phyloP scores from a whole-genome alignment of 2,329 filamentous ascomycete genomes.

The Drechslerella dactyloides region DNA sequence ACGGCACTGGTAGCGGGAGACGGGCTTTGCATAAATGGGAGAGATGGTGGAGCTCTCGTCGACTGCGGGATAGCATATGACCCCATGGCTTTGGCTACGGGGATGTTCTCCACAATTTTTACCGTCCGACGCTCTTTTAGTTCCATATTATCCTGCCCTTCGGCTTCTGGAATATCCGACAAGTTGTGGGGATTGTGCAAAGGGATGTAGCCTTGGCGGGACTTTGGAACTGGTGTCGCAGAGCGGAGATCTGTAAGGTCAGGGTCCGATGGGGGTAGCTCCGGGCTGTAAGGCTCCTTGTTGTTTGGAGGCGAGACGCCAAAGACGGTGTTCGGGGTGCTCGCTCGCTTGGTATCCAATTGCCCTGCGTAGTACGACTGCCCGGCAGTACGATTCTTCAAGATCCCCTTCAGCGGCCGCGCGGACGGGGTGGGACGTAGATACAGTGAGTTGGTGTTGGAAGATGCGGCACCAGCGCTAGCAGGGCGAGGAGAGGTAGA shows the following conservation, averaged over 20 bases:
- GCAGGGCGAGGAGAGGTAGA: constrained; percentile 2
- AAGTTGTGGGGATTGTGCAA: constrained; percentile 5
- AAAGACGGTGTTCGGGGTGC: constrained; percentile 2
- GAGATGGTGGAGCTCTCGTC: constrained; percentile 22
- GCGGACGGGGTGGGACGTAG: background rate
- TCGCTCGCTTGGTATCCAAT: background rate
- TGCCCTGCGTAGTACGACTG: background rate
- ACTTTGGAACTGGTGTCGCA: constrained; percentile 24
- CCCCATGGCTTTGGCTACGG: background rate
- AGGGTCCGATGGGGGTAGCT: background rate
- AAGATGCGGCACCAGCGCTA: background rate
- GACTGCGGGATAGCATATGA: constrained; percentile 26
- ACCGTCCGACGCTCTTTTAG: constrained; percentile 7
- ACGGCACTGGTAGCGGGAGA: constrained; percentile 8
- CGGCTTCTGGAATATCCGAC: constrained; percentile 25
- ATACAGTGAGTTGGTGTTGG: no score
- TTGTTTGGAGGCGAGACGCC: constrained; percentile 10
- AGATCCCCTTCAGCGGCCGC: constrained; percentile 24
- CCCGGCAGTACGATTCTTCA: constrained; percentile 5
- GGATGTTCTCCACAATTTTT: constrained; percentile 17
- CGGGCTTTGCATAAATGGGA: constrained; percentile 23
- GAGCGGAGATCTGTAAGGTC: constrained; percentile 5
- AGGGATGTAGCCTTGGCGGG: background rate
- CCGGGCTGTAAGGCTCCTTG: constrained; percentile 1
- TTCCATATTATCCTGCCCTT: constrained; percentile 31